Percentiles rank a stretch among this genome's conserved stretches.
Evolutionary conservation across 257 asterid species (phyloP).

Genomic region (Osmanthus fragrans): DNA sequence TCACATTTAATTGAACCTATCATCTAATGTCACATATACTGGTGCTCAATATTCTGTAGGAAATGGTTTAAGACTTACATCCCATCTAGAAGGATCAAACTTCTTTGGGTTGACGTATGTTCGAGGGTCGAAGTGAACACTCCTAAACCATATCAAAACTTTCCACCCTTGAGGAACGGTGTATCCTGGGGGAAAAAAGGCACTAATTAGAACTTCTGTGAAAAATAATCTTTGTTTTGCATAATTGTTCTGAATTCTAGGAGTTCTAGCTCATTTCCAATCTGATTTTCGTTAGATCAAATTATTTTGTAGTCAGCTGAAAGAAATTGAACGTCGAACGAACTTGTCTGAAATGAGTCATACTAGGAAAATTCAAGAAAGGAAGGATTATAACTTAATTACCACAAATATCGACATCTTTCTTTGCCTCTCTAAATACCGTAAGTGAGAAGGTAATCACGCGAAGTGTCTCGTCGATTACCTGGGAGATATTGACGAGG

Average conservation of each 20-base stretch:
- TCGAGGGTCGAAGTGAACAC: slow-evolving; percentile 71
- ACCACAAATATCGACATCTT: slow-evolving; percentile 67
- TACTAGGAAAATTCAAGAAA: neutral
- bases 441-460: slow-evolving; percentile 70
- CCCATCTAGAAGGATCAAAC: slow-evolving; percentile 95
- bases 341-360: neutral
- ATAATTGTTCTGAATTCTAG: too few species aligned
- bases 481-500: slow-evolving; percentile 31
- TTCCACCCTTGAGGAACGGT: slow-evolving; percentile 92
- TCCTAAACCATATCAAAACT: slow-evolving; percentile 78
- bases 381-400: neutral
- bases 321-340: neutral
- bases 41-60: too few species aligned
- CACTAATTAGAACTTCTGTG: too few species aligned
- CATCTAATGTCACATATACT: too few species aligned
- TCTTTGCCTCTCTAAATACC: slow-evolving; percentile 84
- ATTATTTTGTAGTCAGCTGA: too few species aligned
- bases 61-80: slow-evolving; percentile 49
- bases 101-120: slow-evolving; percentile 60
- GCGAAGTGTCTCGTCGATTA: slow-evolving; percentile 89
- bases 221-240: too few species aligned
- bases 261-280: too few species aligned
- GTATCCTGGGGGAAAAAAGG: slow-evolving; percentile 46
- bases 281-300: too few species aligned
- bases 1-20: too few species aligned